These are phyloP conservation scores for Eutrema yunnanense DNA, from an alignment of 345 rosid species.

Conservation along the genomic window DNA sequence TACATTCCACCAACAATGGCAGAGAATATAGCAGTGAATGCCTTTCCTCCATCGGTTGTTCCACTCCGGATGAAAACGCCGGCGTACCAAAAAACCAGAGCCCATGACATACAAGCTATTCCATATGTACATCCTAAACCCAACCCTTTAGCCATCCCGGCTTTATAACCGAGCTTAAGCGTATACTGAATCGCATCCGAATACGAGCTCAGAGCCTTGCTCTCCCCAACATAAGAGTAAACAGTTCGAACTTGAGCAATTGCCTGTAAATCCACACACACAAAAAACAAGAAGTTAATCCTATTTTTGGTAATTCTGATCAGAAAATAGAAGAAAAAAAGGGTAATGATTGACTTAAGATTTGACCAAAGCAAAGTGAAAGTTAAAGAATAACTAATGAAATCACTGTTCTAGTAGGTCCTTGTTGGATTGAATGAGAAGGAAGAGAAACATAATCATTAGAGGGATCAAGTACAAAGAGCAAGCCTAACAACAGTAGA, in stretches of 20 bases:
- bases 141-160: conserved; percentile 99
- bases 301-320: conserved; percentile 11
- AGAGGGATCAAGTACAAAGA: conserved; percentile 24
- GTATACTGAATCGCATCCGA: conserved; percentile 96
- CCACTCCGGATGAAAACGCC: conserved; percentile 96
- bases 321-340: neutral
- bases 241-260: conserved; percentile 98
- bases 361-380: conserved; percentile 1
- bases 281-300: neutral
- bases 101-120: conserved; percentile 99
- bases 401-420: conserved; percentile 13
- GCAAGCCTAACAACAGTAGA: conserved; percentile 24
- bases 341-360: conserved; percentile 13
- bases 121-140: conserved; percentile 99
- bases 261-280: conserved; percentile 38
- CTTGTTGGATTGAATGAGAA: conserved; percentile 6
- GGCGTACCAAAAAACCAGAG: conserved; percentile 99
- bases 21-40: conserved; percentile 96
- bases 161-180: conserved; percentile 93
- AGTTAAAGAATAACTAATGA: neutral
- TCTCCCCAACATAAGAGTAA: conserved; percentile 94
- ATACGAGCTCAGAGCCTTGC: conserved; percentile 83
- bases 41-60: conserved; percentile 94
- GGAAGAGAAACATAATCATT: conserved; percentile 19
- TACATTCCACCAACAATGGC: conserved; percentile 99